Base-by-base conservation (phyloP, 768 basidiomycete species). In the Candolleomyces eurysporus region DNA sequence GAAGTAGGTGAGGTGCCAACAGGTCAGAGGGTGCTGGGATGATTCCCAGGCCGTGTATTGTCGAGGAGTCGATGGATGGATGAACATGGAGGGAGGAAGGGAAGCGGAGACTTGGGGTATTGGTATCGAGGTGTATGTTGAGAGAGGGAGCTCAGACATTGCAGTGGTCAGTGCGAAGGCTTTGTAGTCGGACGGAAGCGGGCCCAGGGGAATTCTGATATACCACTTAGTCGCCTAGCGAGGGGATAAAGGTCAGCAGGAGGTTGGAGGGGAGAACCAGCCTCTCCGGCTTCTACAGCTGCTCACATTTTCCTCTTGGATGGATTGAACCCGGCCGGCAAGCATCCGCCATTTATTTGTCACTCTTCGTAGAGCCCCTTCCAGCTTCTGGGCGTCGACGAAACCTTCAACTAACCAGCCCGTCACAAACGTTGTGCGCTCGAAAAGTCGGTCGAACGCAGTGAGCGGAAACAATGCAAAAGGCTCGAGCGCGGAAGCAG, bases 1-100 rank as follows among this genome's bases (percentile, higher is more conserved):
- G 62, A 80, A 78, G 53, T 75, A 71, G 8, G 75, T 76, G n/a
- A 81, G 45, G 48, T 80, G 78, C 78, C 78, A 80, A 64, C 73
- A 78, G 17, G 77, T 79, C 50, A 80, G 64, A 13, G 79, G 79
- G 62, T 76, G 67, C 8, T 40, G 40, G 39, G 54, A 42, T 17
- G 39, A 42, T 54, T 76, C 76, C 77, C 77, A 80, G 30, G 60
- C 57, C 5, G 70, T 60, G 58, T 75, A 78, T 31, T 73, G 71
- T 5, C 75, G 72, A 1, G 78, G 79, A 0, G 78, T 79, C 2
- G 73, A 72, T 2, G 75, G 65, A 57, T 78, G 71, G 22, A 78
- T 65, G 63, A 82, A 78, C 19, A 80, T 59, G 11, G 68, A 59
- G n/a, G 69, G 69, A 30, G 78, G 78, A 19, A 76, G 72, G n/a